Percentiles rank a stretch among this genome's conserved stretches.
Evolutionary conservation across 495 filamentous ascomycete genomes (phyloP).

Genomic region (Echria macrotheca): DNA sequence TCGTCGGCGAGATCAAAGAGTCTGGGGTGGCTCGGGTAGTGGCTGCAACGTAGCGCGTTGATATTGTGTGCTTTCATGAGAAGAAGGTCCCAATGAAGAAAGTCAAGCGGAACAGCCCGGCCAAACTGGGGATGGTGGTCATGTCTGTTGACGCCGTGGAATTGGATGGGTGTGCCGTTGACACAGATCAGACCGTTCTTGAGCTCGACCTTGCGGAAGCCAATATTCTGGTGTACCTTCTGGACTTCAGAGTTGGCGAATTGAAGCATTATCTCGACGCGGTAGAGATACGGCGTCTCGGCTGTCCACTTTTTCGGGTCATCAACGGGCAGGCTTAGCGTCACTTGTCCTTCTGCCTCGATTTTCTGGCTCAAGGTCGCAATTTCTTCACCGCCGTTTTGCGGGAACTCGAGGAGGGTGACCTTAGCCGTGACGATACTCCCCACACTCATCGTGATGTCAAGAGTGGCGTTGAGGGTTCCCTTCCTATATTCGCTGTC

Average conservation of each 20-base stretch:
- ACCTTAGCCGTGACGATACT: conserved; percentile 33
- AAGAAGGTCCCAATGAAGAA: conserved; percentile 53
- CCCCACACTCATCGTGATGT: conserved; percentile 24
- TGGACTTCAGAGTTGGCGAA: neutral
- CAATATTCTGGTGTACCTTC: conserved; percentile 31
- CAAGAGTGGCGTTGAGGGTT: conserved; percentile 42
- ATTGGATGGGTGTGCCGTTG: conserved; percentile 51
- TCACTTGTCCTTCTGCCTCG: conserved; percentile 11
- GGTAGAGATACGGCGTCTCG: conserved; percentile 57
- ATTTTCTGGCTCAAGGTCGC: conserved; percentile 7
- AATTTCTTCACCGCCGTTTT: conserved; percentile 17
- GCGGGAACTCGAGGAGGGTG: conserved; percentile 28
- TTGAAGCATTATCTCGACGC: conserved; percentile 35
- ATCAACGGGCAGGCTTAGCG: conserved; percentile 37
- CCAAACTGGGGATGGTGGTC: conserved; percentile 57
- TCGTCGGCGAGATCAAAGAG: conserved; percentile 62
- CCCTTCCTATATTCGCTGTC: conserved; percentile 52
- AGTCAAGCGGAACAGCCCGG: conserved; percentile 53
- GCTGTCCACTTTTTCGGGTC: conserved; percentile 60
- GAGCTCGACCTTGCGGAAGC: conserved; percentile 56
- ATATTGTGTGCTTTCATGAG: conserved; percentile 65
- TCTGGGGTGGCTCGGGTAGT: conserved; percentile 54
- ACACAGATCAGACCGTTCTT: conserved; percentile 52
- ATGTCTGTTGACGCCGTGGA: conserved; percentile 59
- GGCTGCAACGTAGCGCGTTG: conserved; percentile 58